Base-by-base conservation (phyloP, 805 yeast genomes). In the Suhomyces sp. region DNA sequence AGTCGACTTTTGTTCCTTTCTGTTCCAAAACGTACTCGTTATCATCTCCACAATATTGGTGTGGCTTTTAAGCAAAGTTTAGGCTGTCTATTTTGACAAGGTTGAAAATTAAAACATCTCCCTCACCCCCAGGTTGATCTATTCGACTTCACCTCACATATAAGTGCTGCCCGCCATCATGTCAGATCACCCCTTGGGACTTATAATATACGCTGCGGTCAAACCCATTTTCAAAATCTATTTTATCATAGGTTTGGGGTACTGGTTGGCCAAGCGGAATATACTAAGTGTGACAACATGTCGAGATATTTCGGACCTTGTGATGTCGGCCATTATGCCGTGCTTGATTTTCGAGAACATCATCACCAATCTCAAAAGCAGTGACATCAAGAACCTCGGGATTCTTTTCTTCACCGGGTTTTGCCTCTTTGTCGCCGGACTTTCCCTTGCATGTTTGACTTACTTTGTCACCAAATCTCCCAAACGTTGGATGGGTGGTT, bases 191-290 rank as follows among this genome's bases (percentile, higher is more conserved):
- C 45, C 70, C 2, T 47, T 81, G 20, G 91, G 93, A 12, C 69
- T 71, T 25, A 77, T 86, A 23, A 81, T 88, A 5, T 87, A 83
- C 61, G 73, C 86, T 16, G 77, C 95, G 0, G 81, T 83, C 37
- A 87, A 86, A 64, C 96, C 96, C n/a, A 81, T 87, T 39, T 71
- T 86, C 60, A 88, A 88, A 58, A 83, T 87, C 45, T 83, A 86
- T 50, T 61, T 83, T 46, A 81, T 84, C 52, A 74, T 84, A 4
- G 78, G 70, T 4, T 59, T 79, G 10, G 96, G 96, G 8, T 83
- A 68, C 44, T 54, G 68, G 25, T 60, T 88, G 5, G 85, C 91
- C 3, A 75, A 68, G 40, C 69, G 61, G 44, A 80, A 83, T 48
- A 72, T 83, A 17, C 62, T 85, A 3, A 67, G 82, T 0, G 86